Evolutionary conservation across 2,329 filamentous ascomycete species (phyloP).

Genomic region (Arthrinium puccinioides): DNA sequence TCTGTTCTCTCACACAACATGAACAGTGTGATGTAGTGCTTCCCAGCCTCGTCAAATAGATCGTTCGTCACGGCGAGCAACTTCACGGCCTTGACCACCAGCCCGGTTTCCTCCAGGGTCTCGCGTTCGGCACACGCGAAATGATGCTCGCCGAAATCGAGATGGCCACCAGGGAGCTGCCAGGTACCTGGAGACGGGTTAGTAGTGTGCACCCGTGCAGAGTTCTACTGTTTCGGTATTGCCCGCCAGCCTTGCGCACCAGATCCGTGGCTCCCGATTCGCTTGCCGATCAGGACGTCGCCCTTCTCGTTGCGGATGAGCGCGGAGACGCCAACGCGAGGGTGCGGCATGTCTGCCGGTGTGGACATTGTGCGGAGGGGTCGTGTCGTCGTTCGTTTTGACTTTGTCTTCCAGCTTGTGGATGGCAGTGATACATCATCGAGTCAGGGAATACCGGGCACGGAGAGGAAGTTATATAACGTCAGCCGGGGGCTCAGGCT

Average conservation of each 20-base stretch:
- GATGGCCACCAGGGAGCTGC: conserved; percentile 68
- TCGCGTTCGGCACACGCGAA: conserved; percentile 60
- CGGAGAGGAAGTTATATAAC: too few species aligned
- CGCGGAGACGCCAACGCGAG: conserved; percentile 41
- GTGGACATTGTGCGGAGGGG: background rate
- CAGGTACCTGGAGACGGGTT: conserved; percentile 39
- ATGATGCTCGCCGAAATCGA: conserved; percentile 61
- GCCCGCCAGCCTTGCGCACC: too few species aligned
- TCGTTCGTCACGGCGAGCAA: conserved; percentile 61
- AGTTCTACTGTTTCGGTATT: conserved; percentile 5
- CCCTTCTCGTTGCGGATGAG: conserved; percentile 35
- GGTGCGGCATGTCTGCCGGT: conserved; percentile 16
- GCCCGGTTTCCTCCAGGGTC: conserved; percentile 61
- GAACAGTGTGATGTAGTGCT: conserved; percentile 72
- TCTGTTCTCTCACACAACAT: conserved; percentile 46
- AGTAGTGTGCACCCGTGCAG: background rate
- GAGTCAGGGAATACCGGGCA: too few species aligned
- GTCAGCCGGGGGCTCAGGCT: too few species aligned
- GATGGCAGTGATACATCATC: too few species aligned
- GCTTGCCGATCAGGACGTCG: conserved; percentile 38
- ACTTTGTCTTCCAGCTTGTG: too few species aligned
- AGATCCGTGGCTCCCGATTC: conserved; percentile 42
- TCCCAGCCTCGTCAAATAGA: conserved; percentile 48
- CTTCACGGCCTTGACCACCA: conserved; percentile 43
- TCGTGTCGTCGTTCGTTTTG: too few species aligned